Evolutionary conservation across 1,284 basidiomycete genomes (phyloP).

Genomic region (Butyriboletus appendiculatus): DNA sequence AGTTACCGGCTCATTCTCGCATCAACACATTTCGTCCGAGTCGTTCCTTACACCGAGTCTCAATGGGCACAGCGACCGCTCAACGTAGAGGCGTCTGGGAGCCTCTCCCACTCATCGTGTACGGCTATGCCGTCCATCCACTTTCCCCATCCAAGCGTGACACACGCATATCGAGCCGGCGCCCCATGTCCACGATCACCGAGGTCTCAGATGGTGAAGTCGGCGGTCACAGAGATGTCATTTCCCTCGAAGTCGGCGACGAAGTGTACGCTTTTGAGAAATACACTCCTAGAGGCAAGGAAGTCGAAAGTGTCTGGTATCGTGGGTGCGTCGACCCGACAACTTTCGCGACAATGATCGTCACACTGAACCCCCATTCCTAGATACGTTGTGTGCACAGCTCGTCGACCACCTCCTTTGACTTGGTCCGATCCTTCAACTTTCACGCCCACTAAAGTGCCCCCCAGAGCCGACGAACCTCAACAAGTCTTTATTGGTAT

Average conservation of each 20-base stretch:
- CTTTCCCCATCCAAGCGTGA: slow-evolving; percentile 73
- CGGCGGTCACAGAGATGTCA: slow-evolving; percentile 70
- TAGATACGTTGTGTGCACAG: slow-evolving; percentile 91
- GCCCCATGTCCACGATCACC: slow-evolving; percentile 65
- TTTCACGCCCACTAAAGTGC: slow-evolving; percentile 44
- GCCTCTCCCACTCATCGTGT: slow-evolving; percentile 76
- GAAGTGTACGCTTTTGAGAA: slow-evolving; percentile 96
- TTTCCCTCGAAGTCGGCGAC: slow-evolving; percentile 86
- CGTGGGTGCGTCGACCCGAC: slow-evolving; percentile 67
- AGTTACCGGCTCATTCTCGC: background rate
- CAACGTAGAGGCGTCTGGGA: slow-evolving; percentile 64
- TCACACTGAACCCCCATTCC: slow-evolving; percentile 6
- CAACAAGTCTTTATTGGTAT: slow-evolving; percentile 95
- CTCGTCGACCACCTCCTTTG: slow-evolving; percentile 61
- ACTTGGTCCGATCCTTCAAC: slow-evolving; percentile 63
- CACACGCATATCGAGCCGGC: slow-evolving; percentile 62
- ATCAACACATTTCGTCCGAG: background rate
- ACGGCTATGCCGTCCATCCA: slow-evolving; percentile 82
- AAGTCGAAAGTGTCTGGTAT: slow-evolving; percentile 83
- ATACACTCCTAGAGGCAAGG: slow-evolving; percentile 72
- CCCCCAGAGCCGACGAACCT: slow-evolving; percentile 64
- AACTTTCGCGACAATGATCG: background rate
- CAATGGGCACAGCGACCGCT: slow-evolving; percentile 28
- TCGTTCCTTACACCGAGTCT: background rate
- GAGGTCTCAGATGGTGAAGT: slow-evolving; percentile 69